These are phyloP conservation scores for Exophiala aquamarina DNA, from an alignment of 2,329 filamentous ascomycete genomes.

Conservation along the genomic window DNA sequence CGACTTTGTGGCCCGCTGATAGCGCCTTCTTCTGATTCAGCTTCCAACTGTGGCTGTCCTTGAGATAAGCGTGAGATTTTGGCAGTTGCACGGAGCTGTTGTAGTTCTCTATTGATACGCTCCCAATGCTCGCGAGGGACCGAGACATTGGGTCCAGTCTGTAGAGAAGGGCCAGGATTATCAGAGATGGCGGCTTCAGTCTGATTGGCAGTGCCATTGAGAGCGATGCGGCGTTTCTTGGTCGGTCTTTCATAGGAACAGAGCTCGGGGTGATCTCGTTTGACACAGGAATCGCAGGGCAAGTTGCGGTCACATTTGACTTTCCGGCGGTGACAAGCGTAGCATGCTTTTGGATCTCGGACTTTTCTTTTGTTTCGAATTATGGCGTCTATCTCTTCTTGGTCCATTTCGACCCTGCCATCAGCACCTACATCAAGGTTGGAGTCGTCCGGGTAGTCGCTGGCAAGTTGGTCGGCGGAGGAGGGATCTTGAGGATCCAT, in stretches of 20 bases:
- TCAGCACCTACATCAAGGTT: constrained; percentile 12
- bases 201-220: constrained; percentile 17
- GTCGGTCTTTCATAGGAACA: constrained; percentile 51
- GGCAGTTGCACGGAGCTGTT: constrained; percentile 11
- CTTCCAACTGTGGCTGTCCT: background rate
- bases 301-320: constrained; percentile 52
- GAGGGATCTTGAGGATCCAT: constrained; percentile 17
- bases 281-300: constrained; percentile 50
- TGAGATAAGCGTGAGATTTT: constrained; percentile 11
- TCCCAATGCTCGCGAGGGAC: constrained; percentile 31
- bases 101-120: constrained; percentile 25
- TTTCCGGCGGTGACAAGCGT: constrained; percentile 28
- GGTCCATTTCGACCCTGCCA: constrained; percentile 38
- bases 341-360: constrained; percentile 43
- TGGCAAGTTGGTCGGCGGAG: constrained; percentile 1
- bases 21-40: constrained; percentile 14
- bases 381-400: constrained; percentile 48
- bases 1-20: constrained; percentile 16
- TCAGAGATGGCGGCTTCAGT: constrained; percentile 14
- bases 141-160: constrained; percentile 26
- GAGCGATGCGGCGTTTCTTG: constrained; percentile 41
- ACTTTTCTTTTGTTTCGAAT: constrained; percentile 49
- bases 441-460: constrained; percentile 22
- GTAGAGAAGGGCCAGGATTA: constrained; percentile 11
- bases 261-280: constrained; percentile 49